Base-by-base conservation (phyloP, 78 protist genomes). In the Ministeria vibrans region DNA sequence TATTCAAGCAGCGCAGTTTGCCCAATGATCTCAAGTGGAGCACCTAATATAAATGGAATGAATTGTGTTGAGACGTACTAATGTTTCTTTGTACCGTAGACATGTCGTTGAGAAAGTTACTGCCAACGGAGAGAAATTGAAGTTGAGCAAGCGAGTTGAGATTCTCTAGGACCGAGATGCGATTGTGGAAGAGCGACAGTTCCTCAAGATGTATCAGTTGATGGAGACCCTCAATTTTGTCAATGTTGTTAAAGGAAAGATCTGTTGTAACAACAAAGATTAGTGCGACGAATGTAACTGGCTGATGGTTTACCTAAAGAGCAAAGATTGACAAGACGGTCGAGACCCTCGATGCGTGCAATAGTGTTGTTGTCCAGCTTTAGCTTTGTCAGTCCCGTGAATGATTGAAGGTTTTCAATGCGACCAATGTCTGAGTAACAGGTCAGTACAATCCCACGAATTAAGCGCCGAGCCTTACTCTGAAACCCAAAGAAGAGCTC, bases 321-420 rank as follows among this genome's bases (percentile, higher is more conserved):
- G 13, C 4, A 27, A 15, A 83, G 81, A 30, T 59, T 25, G 9
- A 63, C 72, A 25, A 83, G 72, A 34, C 46, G 63, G 63, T 49
- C 78, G 20, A 83, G 62, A 46, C 62, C 62, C 73, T 83, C 87
- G 28, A 83, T 83, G 46, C 0, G 15, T 49, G 69, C 87, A 51
- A 83, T 78, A 66, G 43, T 18, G 53, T 83, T 83, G 68, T 83
- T 83, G 75, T 83, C 87, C 66, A 83, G 75, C 43, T 83, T 63
- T 15, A 83, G 75, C 79, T 78, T 59, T 32, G 46, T 53, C 80
- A 83, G 42, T 39, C 6, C 0, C 2, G 44, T 70, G 32, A 83
- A 73, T 9, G 72, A 68, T 41, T 41, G 23, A 69, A 83, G 46
- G 66, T 78, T 70, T 41, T 77, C 80, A n/a, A 83, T 83, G 36